These are phyloP conservation scores for Xylariaceae sp. DNA, from an alignment of 2,329 filamentous ascomycete genomes.

Conservation along the genomic window DNA sequence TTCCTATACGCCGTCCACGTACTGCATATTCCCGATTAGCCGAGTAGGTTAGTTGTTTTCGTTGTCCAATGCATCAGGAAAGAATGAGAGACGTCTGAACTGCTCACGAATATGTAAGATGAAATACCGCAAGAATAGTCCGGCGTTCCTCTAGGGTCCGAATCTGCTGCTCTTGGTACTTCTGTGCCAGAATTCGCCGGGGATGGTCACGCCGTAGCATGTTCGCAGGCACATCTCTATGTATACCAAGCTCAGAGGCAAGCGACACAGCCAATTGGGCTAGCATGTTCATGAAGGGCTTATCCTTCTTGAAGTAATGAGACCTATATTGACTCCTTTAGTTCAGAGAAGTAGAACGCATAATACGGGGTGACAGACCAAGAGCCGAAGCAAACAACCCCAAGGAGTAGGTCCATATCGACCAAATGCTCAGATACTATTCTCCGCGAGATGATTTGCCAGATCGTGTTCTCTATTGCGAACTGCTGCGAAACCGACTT, in stretches of 20 bases:
- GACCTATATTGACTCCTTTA: conserved; percentile 13
- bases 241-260: conserved; percentile 26
- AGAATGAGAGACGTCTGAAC: neutral
- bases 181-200: neutral
- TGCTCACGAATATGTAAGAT: conserved; percentile 31
- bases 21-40: conserved; percentile 8
- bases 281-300: conserved; percentile 28
- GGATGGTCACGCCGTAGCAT: neutral
- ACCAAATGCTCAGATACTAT: conserved; percentile 17
- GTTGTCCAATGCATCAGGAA: neutral
- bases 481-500: conserved; percentile 20
- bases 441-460: conserved; percentile 24
- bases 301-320: conserved; percentile 23
- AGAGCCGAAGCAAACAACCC: neutral
- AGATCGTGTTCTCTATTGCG: conserved; percentile 19
- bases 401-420: conserved; percentile 2
- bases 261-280: conserved; percentile 25
- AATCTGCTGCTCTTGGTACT: neutral
- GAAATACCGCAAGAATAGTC: conserved; percentile 24
- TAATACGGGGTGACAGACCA: neutral
- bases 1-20: conserved; percentile 29
- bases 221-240: conserved; percentile 11
- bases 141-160: conserved; percentile 24
- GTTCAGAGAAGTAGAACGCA: neutral
- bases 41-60: neutral